These are phyloP conservation scores for Stephanodiscus triporus DNA, from an alignment of 108 stramenopile genomes.

Conservation along the genomic window DNA sequence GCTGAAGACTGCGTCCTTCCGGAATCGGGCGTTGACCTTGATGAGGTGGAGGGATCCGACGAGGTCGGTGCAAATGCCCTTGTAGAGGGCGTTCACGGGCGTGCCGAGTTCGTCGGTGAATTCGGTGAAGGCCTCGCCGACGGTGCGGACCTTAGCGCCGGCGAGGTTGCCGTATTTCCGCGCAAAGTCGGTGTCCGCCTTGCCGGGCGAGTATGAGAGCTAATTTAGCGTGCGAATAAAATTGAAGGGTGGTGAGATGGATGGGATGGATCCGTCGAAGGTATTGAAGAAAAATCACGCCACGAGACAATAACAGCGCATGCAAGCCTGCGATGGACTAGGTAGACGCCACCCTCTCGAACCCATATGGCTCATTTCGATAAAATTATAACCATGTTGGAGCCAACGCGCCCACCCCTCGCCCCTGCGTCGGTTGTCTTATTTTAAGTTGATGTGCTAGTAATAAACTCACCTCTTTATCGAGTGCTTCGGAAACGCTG, in stretches of 20 bases:
- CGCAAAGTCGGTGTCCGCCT: slow-evolving; percentile 83
- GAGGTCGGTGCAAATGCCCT: slow-evolving; percentile 90
- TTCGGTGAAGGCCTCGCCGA: slow-evolving; percentile 86
- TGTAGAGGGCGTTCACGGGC: slow-evolving; percentile 89
- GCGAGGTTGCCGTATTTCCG: slow-evolving; percentile 80
- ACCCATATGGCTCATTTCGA: background rate
- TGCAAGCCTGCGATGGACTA: background rate
- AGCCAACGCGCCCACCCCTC: background rate
- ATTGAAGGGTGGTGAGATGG: background rate
- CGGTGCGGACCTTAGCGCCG: slow-evolving; percentile 79
- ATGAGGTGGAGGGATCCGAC: slow-evolving; percentile 92
- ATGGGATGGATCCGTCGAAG: background rate
- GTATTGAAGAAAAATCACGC: background rate
- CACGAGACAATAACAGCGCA: background rate
- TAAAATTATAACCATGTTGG: background rate
- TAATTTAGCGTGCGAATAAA: slow-evolving; percentile 11
- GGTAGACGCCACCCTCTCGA: background rate
- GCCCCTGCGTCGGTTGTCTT: background rate
- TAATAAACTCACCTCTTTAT: slow-evolving; percentile 43
- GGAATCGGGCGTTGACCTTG: slow-evolving; percentile 92
- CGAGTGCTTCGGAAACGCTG: slow-evolving; percentile 32
- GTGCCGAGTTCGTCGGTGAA: slow-evolving; percentile 83
- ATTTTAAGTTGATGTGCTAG: background rate
- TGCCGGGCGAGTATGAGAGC: slow-evolving; percentile 76
- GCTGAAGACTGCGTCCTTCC: slow-evolving; percentile 82